These are phyloP conservation scores for Tuber microsphaerosporum DNA, from an alignment of 495 filamentous ascomycete species.

Conservation along the genomic window DNA sequence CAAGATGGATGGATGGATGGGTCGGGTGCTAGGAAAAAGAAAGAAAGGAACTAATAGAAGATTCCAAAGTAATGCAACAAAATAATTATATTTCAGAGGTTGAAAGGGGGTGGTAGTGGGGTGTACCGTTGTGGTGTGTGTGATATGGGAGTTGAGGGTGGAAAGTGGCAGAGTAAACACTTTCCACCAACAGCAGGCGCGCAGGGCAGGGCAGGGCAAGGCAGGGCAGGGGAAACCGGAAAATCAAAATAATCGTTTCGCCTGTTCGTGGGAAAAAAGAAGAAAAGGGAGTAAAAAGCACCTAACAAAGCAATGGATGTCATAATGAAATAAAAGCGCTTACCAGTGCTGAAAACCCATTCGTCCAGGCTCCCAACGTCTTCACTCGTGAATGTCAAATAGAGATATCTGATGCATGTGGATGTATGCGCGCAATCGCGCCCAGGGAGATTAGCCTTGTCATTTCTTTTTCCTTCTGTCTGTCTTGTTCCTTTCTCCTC, in stretches of 20 bases:
- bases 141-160: neutral
- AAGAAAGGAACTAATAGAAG: neutral
- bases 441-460: conserved; percentile 23
- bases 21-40: conserved; percentile 3
- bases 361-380: conserved; percentile 51
- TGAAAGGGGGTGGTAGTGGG: neutral
- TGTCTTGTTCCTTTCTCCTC: neutral
- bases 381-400: conserved; percentile 48
- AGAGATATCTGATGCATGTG: conserved; percentile 50
- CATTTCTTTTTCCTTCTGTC: conserved; percentile 7
- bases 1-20: conserved; percentile 2
- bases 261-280: neutral
- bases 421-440: conserved; percentile 6
- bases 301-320: neutral
- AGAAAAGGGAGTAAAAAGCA: neutral
- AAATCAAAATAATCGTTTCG: conserved; percentile 7
- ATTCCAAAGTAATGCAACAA: neutral
- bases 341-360: conserved; percentile 52
- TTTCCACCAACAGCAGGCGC: neutral
- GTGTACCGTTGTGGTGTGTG: neutral
- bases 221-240: neutral
- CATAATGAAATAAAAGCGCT: neutral
- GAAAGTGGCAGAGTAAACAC: neutral
- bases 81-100: neutral
- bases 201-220: neutral